These are phyloP conservation scores for Gynochthodes officinalis DNA, from an alignment of 257 asterid genomes.

Conservation along the genomic window DNA sequence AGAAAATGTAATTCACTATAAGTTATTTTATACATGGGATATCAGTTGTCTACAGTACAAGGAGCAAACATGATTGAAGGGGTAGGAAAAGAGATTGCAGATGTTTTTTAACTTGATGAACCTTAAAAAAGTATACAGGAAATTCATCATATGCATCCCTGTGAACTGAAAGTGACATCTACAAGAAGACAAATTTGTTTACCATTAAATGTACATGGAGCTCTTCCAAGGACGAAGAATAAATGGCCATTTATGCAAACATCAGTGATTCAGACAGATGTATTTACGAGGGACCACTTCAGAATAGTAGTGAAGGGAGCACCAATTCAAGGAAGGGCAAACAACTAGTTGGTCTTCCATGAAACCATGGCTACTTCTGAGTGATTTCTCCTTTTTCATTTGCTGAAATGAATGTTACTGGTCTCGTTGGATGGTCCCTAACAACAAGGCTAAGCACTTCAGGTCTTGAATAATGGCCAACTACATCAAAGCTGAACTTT, in stretches of 20 bases:
- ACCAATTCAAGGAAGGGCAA: background rate
- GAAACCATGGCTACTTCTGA: slow-evolving; percentile 25
- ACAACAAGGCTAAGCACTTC: slow-evolving; percentile 82
- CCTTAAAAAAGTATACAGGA: background rate
- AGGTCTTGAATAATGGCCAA: slow-evolving; percentile 92
- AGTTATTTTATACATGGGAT: too few species aligned
- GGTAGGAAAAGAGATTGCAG: too few species aligned
- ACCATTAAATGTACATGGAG: background rate
- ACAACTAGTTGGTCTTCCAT: background rate
- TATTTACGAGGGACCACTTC: background rate
- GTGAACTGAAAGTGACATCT: background rate
- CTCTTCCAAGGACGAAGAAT: background rate
- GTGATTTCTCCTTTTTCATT: slow-evolving; percentile 47
- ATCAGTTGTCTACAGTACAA: too few species aligned
- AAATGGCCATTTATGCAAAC: background rate
- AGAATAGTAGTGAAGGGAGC: slow-evolving; percentile 1
- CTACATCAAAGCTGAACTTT: slow-evolving; percentile 90
- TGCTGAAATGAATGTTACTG: slow-evolving; percentile 71
- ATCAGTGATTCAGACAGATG: background rate
- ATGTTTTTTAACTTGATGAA: too few species aligned
- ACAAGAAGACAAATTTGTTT: background rate
- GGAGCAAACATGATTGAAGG: too few species aligned
- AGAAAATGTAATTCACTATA: too few species aligned
- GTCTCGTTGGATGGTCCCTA: slow-evolving; percentile 61
- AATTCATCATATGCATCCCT: background rate